These are phyloP conservation scores for Symbiodinium pilosum DNA, from an alignment of 73 alveolate genomes.

Conservation along the genomic window DNA sequence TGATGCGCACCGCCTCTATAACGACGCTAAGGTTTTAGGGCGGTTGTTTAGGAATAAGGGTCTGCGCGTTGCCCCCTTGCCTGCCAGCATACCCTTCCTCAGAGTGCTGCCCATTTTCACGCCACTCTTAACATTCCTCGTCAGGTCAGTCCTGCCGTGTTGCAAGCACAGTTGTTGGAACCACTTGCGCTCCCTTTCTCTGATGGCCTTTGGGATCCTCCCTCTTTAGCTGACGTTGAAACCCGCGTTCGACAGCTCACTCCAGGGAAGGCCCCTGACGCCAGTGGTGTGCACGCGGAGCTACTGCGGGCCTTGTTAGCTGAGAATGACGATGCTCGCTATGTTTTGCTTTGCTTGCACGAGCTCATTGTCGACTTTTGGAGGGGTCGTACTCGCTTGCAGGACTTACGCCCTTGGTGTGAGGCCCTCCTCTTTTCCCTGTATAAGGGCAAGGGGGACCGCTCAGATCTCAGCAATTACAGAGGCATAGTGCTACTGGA, in stretches of 20 bases:
- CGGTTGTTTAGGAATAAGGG: too few species aligned
- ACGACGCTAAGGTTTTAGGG: not conserved
- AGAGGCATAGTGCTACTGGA: not conserved
- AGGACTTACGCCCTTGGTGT: not conserved
- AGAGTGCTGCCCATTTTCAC: too few species aligned
- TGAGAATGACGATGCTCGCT: not conserved
- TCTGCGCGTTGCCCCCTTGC: not conserved
- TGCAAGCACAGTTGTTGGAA: too few species aligned
- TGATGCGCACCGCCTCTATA: not conserved
- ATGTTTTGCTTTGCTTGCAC: not conserved
- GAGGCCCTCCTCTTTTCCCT: too few species aligned
- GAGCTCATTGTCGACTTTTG: not conserved
- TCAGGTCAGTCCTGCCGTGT: too few species aligned
- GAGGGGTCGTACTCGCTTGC: too few species aligned
- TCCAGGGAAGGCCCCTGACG: not conserved
- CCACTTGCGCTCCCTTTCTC: too few species aligned
- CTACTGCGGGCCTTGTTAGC: not conserved
- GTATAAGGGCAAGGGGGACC: not conserved
- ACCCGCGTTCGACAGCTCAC: not conserved
- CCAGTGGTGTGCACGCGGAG: not conserved
- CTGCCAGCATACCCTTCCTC: too few species aligned
- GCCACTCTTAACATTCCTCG: too few species aligned
- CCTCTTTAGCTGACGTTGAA: not conserved
- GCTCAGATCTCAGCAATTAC: not conserved
- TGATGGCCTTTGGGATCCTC: not conserved